phyloP scores from a whole-genome alignment of 2,329 filamentous ascomycete genomes.

The Zymoseptoria crescenta region DNA sequence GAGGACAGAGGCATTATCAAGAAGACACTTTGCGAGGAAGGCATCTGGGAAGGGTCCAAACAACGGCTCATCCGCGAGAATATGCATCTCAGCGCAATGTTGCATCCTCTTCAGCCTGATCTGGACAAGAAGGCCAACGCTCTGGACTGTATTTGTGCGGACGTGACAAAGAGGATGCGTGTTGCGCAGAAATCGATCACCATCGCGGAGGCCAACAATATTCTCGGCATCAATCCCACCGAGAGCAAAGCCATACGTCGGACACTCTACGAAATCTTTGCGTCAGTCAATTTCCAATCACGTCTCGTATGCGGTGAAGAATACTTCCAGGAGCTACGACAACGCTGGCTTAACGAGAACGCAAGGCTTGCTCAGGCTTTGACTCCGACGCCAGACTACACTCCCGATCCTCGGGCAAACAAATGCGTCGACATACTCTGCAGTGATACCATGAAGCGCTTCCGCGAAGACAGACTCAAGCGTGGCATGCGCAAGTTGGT shows the following conservation, averaged over 20 bases:
- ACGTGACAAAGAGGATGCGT: slow-evolving; percentile 74
- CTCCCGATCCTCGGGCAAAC: slow-evolving; percentile 39
- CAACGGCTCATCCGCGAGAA: slow-evolving; percentile 57
- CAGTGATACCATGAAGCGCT: slow-evolving; percentile 68
- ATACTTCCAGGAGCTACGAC: slow-evolving; percentile 64
- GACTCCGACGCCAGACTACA: slow-evolving; percentile 10
- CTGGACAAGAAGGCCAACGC: slow-evolving; percentile 58
- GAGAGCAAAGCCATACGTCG: slow-evolving; percentile 58
- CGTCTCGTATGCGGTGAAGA: slow-evolving; percentile 65
- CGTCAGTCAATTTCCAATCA: slow-evolving; percentile 59
- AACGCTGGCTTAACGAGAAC: slow-evolving; percentile 49
- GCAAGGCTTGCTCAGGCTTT: slow-evolving; percentile 14
- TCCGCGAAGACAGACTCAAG: slow-evolving; percentile 58
- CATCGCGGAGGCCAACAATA: slow-evolving; percentile 66
- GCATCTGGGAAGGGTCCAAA: slow-evolving; percentile 66
- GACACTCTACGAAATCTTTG: slow-evolving; percentile 59
- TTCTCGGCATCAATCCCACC: slow-evolving; percentile 60
- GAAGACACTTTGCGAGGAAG: slow-evolving; percentile 66
- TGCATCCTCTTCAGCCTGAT: slow-evolving; percentile 49
- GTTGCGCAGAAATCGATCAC: slow-evolving; percentile 58
- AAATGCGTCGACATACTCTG: slow-evolving; percentile 64
- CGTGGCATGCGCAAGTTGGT: slow-evolving; percentile 10
- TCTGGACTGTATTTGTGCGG: slow-evolving; percentile 70
- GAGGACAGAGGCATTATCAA: slow-evolving; percentile 59
- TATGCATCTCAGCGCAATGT: slow-evolving; percentile 53